Percentiles rank a stretch among this genome's conserved stretches.
phyloP scores from a whole-genome alignment of 1,284 basidiomycete species.

The Melanopsichium pennsylvanicum region DNA sequence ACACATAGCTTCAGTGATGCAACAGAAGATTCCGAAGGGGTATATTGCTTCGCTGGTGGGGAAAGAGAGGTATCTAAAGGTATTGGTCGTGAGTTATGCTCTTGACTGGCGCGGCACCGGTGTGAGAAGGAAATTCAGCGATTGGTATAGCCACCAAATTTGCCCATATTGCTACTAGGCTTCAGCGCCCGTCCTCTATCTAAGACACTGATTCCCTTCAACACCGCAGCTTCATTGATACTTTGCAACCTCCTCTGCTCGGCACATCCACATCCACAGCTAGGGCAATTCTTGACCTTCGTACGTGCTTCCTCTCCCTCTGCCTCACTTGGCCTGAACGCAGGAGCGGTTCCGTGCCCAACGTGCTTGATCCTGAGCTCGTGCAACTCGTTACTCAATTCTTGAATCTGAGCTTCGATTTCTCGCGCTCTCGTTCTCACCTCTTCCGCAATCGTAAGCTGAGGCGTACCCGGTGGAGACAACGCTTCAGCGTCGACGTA shows the following conservation, averaged over 20 bases:
- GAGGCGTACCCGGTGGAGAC: slow-evolving; percentile 16
- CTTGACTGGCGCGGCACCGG: no score
- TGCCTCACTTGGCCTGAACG: slow-evolving; percentile 2
- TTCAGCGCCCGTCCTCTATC: slow-evolving; percentile 51
- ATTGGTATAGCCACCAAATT: slow-evolving; percentile 51
- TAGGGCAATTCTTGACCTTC: slow-evolving; percentile 16
- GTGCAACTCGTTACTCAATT: slow-evolving; percentile 40
- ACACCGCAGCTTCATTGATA: slow-evolving; percentile 52
- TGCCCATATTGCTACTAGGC: slow-evolving; percentile 36
- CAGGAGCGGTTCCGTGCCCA: slow-evolving; percentile 29
- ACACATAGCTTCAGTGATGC: no score
- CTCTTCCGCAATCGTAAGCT: slow-evolving; percentile 33
- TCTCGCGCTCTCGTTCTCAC: slow-evolving; percentile 40
- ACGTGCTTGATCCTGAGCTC: slow-evolving; percentile 39
- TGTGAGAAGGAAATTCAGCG: slow-evolving; percentile 10
- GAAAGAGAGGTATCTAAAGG: no score
- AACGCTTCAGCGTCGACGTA: background rate
- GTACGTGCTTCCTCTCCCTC: slow-evolving; percentile 8
- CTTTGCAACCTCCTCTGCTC: slow-evolving; percentile 51
- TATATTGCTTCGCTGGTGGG: no score
- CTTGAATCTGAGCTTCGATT: slow-evolving; percentile 44
- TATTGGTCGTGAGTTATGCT: no score
- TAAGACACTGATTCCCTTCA: slow-evolving; percentile 51
- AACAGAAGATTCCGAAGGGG: no score
- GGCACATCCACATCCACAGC: slow-evolving; percentile 49